Base-by-base conservation (phyloP, 805 yeast genomes). In the Naumovozyma castellii region DNA sequence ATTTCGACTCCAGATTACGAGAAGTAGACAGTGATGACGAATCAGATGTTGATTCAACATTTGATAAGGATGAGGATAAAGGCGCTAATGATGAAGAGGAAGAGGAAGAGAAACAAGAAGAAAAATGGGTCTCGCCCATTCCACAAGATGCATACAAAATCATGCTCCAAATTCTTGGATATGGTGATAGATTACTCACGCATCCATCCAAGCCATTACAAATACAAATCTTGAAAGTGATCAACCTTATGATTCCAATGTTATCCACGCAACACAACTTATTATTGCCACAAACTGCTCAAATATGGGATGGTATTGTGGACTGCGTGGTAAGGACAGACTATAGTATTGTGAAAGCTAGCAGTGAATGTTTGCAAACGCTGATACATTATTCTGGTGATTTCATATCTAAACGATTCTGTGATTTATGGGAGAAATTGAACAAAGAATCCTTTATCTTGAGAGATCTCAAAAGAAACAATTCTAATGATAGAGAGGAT, bases 121-220 rank as follows among this genome's bases (percentile, higher is more conserved):
- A 65, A 13, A 66, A 67, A 25, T 87, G 96, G 96, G 48, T 54
- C 0, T 80, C 90, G 0, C 77, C 79, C 0, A 64, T 88, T 0
- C 83, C 94, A 0, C 64, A 71, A 32, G 62, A 68, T 2, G 63
- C 81, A 0, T 90, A 84, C 56, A 56, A 61, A 31, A 62, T 79
- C 2, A 61, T 84, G 1, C 73, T 77, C 34, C 74, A 75, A 40
- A 76, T 90, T 3, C 66, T 77, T 39, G 71, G 67, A 4, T 84
- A 86, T 54, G 80, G 90, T 5, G 82, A 84, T 39, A 65, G 84
- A 42, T 67, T 75, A 20, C 61, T 85, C 29, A 76, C 84, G 2
- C 92, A 84, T 49, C 73, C 75, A 1, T 80, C 94, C 0, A 57
- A 69, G 2, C 60, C 68, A 2, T 57, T 90, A 22, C 71, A 75